Evolutionary conservation across 139 green algal species (phyloP), one percentile per base, ranked within the genome.

Genomic region (Trebouxia sp.): DNA sequence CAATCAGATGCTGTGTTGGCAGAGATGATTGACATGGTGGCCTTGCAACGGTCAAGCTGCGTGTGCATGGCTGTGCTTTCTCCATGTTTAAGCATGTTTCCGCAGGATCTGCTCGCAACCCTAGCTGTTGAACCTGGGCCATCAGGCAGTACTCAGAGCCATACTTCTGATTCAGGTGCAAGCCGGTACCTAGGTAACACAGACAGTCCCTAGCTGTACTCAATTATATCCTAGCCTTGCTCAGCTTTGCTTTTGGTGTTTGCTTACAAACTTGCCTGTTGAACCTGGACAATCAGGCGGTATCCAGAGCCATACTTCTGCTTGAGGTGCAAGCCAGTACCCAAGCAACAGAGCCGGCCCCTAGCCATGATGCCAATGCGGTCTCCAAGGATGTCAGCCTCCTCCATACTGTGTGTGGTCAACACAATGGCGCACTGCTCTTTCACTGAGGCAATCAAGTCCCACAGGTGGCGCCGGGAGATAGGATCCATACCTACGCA

Each of bases 381-480:
- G 89, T 97, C 93, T 17, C 92, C 94, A 72, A 98, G 89, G 30
- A 97, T 95, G 84, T 98, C 96, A 10, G 96, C 97, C 87, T 98
- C 95, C 89, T 99, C 94, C 96, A 99, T 99, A 62, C 65, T 90
- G 90, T 99, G 96, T 9, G 96, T 98, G 35, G 96, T 99, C 58
- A 99, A 89, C 42, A 99, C 86, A 51, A 97, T 93, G 76, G 92
- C 94, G 6, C 92, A 89, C 6, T 88, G 87, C 5, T 69, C 8
- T 87, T 94, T 92, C 30, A 90, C 89, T 30, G 81, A 84, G 83
- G 95, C 88, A 78, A 99, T 96, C 79, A 97, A 92, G 86, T 97
- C 94, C 96, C 96, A 79, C 83, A 98, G 83, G 81, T 89, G 88
- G 28, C 74, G 24, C 11, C 74, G 43, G 22, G 74, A 79, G 15